These are phyloP conservation scores for Cornus controversa DNA, from an alignment of 148 eudicot genomes.

Conservation along the genomic window DNA sequence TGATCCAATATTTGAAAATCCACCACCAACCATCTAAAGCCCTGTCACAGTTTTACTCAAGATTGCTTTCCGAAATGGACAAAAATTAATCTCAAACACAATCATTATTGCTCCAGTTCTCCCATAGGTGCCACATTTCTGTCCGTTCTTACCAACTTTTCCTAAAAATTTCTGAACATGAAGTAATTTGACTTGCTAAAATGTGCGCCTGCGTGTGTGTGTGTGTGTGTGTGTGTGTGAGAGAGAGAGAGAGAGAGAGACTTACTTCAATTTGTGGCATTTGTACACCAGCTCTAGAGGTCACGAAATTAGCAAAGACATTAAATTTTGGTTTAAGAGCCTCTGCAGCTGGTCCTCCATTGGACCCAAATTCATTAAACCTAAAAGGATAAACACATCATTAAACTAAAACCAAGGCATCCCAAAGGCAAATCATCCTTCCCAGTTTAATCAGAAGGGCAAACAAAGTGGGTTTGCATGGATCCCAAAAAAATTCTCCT, in stretches of 20 bases:
- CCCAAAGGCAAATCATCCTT: neutral
- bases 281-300: slow-evolving; percentile 54
- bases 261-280: slow-evolving; percentile 65
- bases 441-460: neutral
- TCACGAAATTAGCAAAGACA: slow-evolving; percentile 48
- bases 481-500: neutral
- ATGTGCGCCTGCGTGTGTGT: neutral
- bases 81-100: no score
- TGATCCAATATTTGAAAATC: neutral
- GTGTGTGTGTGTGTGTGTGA: neutral
- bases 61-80: neutral
- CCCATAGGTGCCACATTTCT: no score
- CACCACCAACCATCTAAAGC: neutral
- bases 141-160: no score
- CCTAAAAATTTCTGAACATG: no score
- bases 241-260: neutral
- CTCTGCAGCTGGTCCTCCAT: slow-evolving; percentile 83
- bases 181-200: no score
- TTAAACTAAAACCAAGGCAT: neutral
- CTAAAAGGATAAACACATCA: slow-evolving; percentile 31
- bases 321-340: slow-evolving; percentile 58
- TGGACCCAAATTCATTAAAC: slow-evolving; percentile 68
- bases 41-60: neutral
- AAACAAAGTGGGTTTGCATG: neutral
- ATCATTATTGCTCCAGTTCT: no score